Evolutionary conservation across 208 protist genomes (phyloP).

Genomic region (Acanthamoeba castellanii): DNA sequence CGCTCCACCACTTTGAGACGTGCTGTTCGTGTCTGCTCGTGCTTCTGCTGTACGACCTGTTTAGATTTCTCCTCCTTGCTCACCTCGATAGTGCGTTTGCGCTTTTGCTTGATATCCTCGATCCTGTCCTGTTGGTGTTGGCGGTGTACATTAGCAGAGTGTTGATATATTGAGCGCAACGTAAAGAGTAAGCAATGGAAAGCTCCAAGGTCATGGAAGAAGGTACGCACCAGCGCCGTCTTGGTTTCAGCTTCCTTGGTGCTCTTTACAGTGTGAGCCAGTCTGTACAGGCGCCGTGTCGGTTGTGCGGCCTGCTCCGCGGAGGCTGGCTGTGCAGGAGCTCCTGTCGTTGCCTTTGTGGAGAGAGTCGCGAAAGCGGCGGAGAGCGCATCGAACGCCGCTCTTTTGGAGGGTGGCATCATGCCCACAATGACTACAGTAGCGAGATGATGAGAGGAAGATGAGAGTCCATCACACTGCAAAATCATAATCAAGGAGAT

Average conservation of each 20-base stretch:
- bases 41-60: conserved; percentile 6
- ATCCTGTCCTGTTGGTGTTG: not conserved
- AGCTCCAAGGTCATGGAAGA: not conserved
- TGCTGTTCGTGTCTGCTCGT: conserved; percentile 21
- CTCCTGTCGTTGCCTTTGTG: not conserved
- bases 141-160: not conserved
- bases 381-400: not conserved
- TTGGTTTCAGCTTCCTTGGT: conserved; percentile 4
- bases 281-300: conserved; percentile 4
- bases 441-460: not conserved
- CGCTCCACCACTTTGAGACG: conserved; percentile 30
- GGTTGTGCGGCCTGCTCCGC: not conserved
- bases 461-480: not conserved
- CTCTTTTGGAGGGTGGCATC: not conserved
- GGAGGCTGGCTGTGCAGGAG: not conserved
- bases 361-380: conserved; percentile 16
- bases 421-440: not conserved
- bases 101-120: conserved; percentile 36
- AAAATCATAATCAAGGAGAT: not conserved
- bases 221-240: not conserved
- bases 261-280: conserved; percentile 5
- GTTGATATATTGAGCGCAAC: not conserved
- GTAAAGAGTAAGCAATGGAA: not conserved
- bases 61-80: not conserved
- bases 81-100: not conserved